Conservation (phyloP, 495 filamentous ascomycete genomes). For the Cladorrhinum samala region DNA sequence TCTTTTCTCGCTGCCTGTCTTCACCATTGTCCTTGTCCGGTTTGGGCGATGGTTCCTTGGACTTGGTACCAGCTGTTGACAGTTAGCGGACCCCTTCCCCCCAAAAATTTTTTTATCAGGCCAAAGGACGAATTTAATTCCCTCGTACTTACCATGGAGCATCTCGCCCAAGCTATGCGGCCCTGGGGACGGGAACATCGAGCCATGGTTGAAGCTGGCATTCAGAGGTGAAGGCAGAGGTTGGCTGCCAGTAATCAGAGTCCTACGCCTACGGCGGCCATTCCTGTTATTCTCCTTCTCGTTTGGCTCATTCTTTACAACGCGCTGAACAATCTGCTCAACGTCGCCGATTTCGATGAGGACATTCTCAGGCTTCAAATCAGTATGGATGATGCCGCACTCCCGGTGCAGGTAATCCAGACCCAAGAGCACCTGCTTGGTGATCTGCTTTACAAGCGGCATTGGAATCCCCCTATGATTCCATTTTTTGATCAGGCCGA, state of each 20-base stretch:
- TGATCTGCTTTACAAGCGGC: slow-evolving; percentile 94
- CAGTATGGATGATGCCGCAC: slow-evolving; percentile 98
- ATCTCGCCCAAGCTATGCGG: slow-evolving; percentile 81
- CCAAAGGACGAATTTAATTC: background rate
- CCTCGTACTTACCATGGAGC: slow-evolving; percentile 55
- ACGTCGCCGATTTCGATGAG: slow-evolving; percentile 99
- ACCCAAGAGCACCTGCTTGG: slow-evolving; percentile 93
- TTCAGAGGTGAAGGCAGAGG: slow-evolving; percentile 93
- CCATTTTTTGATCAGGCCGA: slow-evolving; percentile 96
- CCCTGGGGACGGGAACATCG: slow-evolving; percentile 61
- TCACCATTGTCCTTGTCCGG: slow-evolving; percentile 47
- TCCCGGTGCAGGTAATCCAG: slow-evolving; percentile 95
- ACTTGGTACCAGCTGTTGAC: slow-evolving; percentile 37
- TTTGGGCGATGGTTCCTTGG: slow-evolving; percentile 42
- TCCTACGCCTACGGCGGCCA: slow-evolving; percentile 84
- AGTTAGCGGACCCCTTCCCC: no score
- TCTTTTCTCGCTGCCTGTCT: slow-evolving; percentile 85
- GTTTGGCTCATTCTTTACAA: slow-evolving; percentile 77
- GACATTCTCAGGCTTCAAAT: slow-evolving; percentile 97
- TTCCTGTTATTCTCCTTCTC: slow-evolving; percentile 90
- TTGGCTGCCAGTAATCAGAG: slow-evolving; percentile 94
- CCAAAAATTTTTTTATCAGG: no score
- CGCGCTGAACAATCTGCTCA: slow-evolving; percentile 89
- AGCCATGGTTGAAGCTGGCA: slow-evolving; percentile 74
- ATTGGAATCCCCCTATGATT: slow-evolving; percentile 96